phyloP scores from a whole-genome alignment of 257 asterid species.

The Solanum neorickii region DNA sequence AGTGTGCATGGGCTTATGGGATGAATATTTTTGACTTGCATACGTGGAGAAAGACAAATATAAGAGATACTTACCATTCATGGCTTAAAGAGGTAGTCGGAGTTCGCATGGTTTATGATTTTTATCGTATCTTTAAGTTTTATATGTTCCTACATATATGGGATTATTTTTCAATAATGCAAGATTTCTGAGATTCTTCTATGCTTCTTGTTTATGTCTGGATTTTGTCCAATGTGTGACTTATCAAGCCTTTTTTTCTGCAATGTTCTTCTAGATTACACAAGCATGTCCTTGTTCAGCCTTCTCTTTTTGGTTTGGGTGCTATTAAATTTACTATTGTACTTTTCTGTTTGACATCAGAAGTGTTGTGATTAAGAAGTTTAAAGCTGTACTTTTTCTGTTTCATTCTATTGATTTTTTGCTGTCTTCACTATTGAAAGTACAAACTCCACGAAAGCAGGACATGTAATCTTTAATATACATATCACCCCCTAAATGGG shows the following conservation, averaged over 20 bases:
- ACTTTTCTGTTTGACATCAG: neutral
- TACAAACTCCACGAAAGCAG: neutral
- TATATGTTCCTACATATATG: neutral
- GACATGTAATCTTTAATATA: neutral
- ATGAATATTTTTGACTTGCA: constrained; percentile 22
- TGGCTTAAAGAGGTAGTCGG: constrained; percentile 21
- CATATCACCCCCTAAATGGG: neutral
- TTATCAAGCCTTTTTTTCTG: neutral
- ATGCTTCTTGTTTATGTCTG: neutral
- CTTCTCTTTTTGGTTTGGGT: neutral
- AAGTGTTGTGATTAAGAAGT: neutral
- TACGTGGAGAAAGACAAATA: constrained; percentile 18
- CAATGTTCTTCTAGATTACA: neutral
- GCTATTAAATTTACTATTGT: neutral
- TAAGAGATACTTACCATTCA: constrained; percentile 16
- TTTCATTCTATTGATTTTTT: neutral
- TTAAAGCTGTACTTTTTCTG: neutral
- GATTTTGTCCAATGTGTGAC: neutral
- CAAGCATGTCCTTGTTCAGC: neutral
- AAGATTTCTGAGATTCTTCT: neutral
- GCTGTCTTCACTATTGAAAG: neutral
- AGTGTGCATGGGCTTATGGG: constrained; percentile 29
- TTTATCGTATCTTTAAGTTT: neutral
- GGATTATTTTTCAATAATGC: neutral
- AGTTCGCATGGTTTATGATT: neutral